phyloP scores from a whole-genome alignment of 345 rosid species.

The Arabidopsis suecica region DNA sequence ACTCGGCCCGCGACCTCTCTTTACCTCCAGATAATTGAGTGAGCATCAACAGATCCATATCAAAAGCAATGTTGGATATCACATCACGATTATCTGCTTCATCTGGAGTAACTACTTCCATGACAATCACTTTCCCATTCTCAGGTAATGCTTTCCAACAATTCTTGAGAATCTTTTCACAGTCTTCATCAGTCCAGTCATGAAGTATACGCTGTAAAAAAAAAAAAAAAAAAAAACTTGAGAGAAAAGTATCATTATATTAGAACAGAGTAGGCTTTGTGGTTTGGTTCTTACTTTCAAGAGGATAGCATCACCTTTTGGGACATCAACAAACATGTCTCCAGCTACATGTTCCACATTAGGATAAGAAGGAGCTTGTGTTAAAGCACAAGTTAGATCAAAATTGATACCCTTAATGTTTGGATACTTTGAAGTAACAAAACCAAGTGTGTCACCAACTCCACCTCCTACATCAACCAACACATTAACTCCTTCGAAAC shows the following conservation, averaged over 20 bases:
- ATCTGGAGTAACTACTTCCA: constrained; percentile 38
- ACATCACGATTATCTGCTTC: constrained; percentile 19
- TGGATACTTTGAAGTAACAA: constrained; percentile 36
- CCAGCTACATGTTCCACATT: constrained; percentile 50
- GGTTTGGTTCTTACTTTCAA: constrained; percentile 43
- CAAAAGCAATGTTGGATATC: constrained; percentile 15
- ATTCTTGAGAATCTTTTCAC: constrained; percentile 48
- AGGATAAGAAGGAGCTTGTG: constrained; percentile 40
- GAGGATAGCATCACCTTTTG: constrained; percentile 53
- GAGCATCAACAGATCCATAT: constrained; percentile 38
- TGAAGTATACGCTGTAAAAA: constrained; percentile 50
- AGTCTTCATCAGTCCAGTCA: constrained; percentile 48
- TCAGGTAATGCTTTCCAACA: constrained; percentile 46
- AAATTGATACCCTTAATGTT: constrained; percentile 41
- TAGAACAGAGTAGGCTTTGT: neutral
- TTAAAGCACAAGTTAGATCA: constrained; percentile 43
- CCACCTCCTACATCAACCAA: constrained; percentile 48
- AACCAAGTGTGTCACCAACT: constrained; percentile 25
- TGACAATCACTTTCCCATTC: constrained; percentile 45
- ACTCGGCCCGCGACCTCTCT: constrained; percentile 46
- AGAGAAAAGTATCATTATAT: neutral
- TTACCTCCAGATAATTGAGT: constrained; percentile 40
- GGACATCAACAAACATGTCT: constrained; percentile 50
- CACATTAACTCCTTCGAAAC: constrained; percentile 33
- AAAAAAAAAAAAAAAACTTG: neutral